A percentile compares a stretch with the other conserved stretches of the same genome.
Evolutionary conservation across 2,329 filamentous ascomycete genomes (phyloP).

Genomic region (Aspergillus sp.): DNA sequence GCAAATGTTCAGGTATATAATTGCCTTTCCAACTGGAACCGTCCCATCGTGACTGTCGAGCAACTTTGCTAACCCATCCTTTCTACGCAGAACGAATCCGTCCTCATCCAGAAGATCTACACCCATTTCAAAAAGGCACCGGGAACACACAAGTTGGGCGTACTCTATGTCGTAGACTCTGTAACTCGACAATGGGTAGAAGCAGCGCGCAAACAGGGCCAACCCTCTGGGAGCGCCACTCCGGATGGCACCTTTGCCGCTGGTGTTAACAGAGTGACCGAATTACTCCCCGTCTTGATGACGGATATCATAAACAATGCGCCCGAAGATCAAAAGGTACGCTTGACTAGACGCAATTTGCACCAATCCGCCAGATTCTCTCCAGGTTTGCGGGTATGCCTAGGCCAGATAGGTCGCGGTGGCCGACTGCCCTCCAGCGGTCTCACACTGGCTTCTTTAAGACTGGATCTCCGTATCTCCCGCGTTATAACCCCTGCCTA

Average conservation of each 20-base stretch:
- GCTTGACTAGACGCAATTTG: constrained; percentile 47
- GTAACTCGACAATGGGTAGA: constrained; percentile 99
- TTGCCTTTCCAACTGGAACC: background rate
- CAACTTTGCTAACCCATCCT: constrained; percentile 4
- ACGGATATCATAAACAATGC: constrained; percentile 87
- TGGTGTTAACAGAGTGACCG: constrained; percentile 93
- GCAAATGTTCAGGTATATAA: constrained; percentile 77
- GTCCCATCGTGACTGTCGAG: background rate
- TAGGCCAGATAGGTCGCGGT: constrained; percentile 19
- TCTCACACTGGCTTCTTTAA: constrained; percentile 23
- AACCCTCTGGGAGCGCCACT: constrained; percentile 75
- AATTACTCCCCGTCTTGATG: constrained; percentile 90
- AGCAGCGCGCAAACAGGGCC: constrained; percentile 81
- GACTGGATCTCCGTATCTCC: constrained; percentile 24
- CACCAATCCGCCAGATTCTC: constrained; percentile 23
- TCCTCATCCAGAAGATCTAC: constrained; percentile 93
- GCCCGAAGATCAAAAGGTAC: constrained; percentile 95
- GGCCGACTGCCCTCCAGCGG: constrained; percentile 25
- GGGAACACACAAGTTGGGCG: constrained; percentile 93
- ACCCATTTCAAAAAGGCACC: constrained; percentile 96
- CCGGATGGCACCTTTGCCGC: constrained; percentile 91
- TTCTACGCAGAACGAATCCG: constrained; percentile 74
- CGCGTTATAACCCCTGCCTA: constrained; percentile 18
- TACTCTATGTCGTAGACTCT: constrained; percentile 99
- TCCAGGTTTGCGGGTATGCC: constrained; percentile 30